Evolutionary conservation across 2,329 filamentous ascomycete species (phyloP).

Genomic region (Cadophora sp.): DNA sequence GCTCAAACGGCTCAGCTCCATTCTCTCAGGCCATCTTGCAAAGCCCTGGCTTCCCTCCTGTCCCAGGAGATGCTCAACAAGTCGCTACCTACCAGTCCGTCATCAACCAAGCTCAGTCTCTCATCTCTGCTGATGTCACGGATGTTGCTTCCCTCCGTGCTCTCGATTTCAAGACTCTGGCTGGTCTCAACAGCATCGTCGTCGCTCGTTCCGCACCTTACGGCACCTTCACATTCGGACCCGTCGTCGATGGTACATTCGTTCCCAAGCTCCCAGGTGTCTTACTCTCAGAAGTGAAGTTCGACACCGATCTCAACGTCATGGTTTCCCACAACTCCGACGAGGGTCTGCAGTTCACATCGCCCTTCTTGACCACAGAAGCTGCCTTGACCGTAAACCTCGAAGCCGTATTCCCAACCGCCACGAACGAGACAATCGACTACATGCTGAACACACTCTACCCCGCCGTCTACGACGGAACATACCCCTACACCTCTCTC

Average conservation of each 20-base stretch:
- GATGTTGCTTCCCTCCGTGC: conserved; percentile 27
- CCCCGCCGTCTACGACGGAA: conserved; percentile 54
- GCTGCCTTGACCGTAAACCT: conserved; percentile 40
- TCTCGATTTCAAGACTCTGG: conserved; percentile 28
- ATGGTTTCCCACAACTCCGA: conserved; percentile 54
- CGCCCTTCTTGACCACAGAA: conserved; percentile 33
- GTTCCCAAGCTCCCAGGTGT: conserved; percentile 53
- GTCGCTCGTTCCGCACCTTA: conserved; percentile 40
- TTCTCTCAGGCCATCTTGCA: conserved; percentile 50
- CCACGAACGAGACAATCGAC: conserved; percentile 42
- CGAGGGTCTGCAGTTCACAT: conserved; percentile 45
- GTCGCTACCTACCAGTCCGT: conserved; percentile 32
- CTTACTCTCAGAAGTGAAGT: conserved; percentile 52
- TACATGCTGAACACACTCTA: conserved; percentile 55
- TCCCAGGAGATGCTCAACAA: conserved; percentile 20
- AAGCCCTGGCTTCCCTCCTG: conserved; percentile 37
- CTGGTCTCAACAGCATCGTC: conserved; percentile 33
- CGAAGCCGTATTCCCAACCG: conserved; percentile 42
- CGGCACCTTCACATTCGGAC: conserved; percentile 53
- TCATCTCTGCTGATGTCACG: conserved; percentile 31
- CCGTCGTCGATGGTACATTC: conserved; percentile 57
- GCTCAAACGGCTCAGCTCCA: conserved; percentile 43
- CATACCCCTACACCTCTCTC: conserved; percentile 52
- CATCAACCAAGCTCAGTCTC: conserved; percentile 30
- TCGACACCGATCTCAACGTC: conserved; percentile 52